Base-by-base conservation (phyloP, 371 early-diverging fungal species). In the Coemansia sp. region DNA sequence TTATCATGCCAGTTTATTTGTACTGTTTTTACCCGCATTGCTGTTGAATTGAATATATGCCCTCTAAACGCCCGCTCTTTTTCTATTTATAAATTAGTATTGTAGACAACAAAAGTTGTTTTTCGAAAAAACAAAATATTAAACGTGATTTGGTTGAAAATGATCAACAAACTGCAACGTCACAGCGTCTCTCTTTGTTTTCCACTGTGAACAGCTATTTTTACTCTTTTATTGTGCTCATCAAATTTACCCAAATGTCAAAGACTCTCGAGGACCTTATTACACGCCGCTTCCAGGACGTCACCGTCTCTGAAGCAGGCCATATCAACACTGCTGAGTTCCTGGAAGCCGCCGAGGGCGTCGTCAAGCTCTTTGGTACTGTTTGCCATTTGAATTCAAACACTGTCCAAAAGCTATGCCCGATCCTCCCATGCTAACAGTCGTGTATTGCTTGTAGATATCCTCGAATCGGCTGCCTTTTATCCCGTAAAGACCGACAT, bases 1-100 rank as follows among this genome's bases (percentile, higher is more conserved):
- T 87, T 89, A 69, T 91, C 94, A 79, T 98, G 98, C 98, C 98
- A 97, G 68, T 91, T 89, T 73, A 97, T 94, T 80, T 94, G 92
- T 1, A 95, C 74, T 7, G 93, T 88, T 73, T 90, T 87, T 39
- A 80, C 88, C n/a, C 79, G 67, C 89, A 90, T 89, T 58, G 13
- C 28, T 19, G 21, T 29, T 32, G 32, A 32, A 32, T 32, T 32
- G 32, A 32, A 32, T 32, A 32, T 32, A 9, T 32, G 8, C 32
- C 32, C 32, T 9, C 9, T 32, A 32, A 29, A 9, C 32, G 32
- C 32, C 32, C 9, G 32, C 32, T 32, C 32, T 32, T 32, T 32
- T 32, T 32, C 9, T 32, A 32, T 9, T 7, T 53, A 41, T 36
- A 1, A 4, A 32, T 40, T n/a, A 41, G 44, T 41, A 8, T 13